phyloP scores from a whole-genome alignment of 768 basidiomycete genomes.

The Fibroporia radiculosa region DNA sequence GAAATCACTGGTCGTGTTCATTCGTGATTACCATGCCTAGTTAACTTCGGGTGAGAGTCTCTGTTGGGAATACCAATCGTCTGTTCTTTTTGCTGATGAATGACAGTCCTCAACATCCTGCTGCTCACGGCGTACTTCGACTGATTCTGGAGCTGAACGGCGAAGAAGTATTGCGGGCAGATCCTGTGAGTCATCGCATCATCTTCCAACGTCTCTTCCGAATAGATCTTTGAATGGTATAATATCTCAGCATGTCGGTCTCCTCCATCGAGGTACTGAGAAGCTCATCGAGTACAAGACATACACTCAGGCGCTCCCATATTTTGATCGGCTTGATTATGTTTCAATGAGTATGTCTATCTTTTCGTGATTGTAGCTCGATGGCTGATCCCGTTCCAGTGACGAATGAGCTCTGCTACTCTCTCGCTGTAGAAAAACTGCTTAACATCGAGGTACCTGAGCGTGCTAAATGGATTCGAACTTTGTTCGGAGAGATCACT shows the following conservation, averaged over 20 bases:
- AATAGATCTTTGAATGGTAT: background rate
- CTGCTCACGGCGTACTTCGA: slow-evolving; percentile 96
- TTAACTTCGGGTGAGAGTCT: slow-evolving; percentile 77
- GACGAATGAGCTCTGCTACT: slow-evolving; percentile 98
- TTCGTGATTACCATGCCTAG: slow-evolving; percentile 34
- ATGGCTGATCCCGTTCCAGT: slow-evolving; percentile 37
- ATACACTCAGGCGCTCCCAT: slow-evolving; percentile 94
- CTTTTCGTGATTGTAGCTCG: background rate
- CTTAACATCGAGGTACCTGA: slow-evolving; percentile 96
- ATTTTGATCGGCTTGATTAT: slow-evolving; percentile 98
- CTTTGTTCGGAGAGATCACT: slow-evolving; percentile 94
- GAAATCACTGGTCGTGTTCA: background rate
- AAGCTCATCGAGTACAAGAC: slow-evolving; percentile 99
- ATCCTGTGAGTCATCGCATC: slow-evolving; percentile 48
- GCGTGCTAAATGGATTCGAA: slow-evolving; percentile 97
- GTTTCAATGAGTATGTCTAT: slow-evolving; percentile 88
- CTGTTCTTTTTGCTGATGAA: background rate
- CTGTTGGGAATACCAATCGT: background rate
- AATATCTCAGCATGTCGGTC: slow-evolving; percentile 76
- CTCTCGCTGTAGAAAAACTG: slow-evolving; percentile 94
- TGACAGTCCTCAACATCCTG: slow-evolving; percentile 91
- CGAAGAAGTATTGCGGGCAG: slow-evolving; percentile 85
- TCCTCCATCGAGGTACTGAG: slow-evolving; percentile 96
- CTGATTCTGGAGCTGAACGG: slow-evolving; percentile 97
- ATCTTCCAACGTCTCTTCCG: slow-evolving; percentile 1